These are phyloP conservation scores for Fraxinus nigra DNA, from an alignment of 305 asterid species.

Conservation along the genomic window DNA sequence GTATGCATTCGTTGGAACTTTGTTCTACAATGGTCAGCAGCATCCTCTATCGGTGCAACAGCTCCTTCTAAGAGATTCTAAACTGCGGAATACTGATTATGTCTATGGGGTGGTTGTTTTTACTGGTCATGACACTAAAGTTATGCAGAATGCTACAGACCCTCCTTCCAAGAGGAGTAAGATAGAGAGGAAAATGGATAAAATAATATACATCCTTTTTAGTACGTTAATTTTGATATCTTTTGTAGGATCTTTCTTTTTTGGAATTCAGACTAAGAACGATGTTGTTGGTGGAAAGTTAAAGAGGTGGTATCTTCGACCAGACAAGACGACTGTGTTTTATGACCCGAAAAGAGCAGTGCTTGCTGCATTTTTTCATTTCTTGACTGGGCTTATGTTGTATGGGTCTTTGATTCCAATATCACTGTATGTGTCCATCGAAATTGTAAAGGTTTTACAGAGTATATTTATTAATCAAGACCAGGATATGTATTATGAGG, in stretches of 20 bases:
- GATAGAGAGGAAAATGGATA: constrained; percentile 91
- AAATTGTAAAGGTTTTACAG: constrained; percentile 86
- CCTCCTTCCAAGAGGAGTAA: constrained; percentile 97
- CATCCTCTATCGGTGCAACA: constrained; percentile 79
- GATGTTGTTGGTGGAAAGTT: constrained; percentile 50
- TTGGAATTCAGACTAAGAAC: constrained; percentile 59
- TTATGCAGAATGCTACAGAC: constrained; percentile 85
- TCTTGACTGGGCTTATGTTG: constrained; percentile 89
- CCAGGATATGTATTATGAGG: constrained; percentile 79
- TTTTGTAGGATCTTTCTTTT: constrained; percentile 75
- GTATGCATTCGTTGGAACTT: constrained; percentile 75
- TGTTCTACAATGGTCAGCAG: constrained; percentile 46
- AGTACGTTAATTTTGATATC: constrained; percentile 66
- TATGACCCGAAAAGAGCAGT: constrained; percentile 60
- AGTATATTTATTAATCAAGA: constrained; percentile 83
- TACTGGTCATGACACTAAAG: constrained; percentile 94
- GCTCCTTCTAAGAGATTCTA: constrained; percentile 82
- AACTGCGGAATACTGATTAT: constrained; percentile 72
- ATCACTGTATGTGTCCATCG: constrained; percentile 87
- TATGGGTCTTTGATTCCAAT: constrained; percentile 92
- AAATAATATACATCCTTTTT: constrained; percentile 75
- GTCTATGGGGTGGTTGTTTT: constrained; percentile 78
- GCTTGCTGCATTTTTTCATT: constrained; percentile 73
- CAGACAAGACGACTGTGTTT: constrained; percentile 50
- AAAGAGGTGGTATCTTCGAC: constrained; percentile 91